Base-by-base conservation (phyloP, 139 green algal species). In the Asterochloris erici region DNA sequence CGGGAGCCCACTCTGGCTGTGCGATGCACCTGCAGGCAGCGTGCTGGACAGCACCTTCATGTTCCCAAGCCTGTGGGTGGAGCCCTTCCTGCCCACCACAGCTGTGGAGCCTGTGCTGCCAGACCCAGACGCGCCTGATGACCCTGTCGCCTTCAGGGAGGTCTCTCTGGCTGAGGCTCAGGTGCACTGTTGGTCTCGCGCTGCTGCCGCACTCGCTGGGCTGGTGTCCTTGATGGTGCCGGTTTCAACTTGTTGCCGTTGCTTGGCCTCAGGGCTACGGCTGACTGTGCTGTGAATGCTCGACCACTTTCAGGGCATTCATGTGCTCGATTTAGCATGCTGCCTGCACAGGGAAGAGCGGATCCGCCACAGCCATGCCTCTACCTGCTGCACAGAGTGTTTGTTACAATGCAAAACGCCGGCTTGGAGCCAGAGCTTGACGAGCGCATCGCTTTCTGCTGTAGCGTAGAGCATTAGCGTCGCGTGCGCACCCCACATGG, bases 81-180 rank as follows among this genome's bases (percentile, higher is more conserved):
- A 84, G 61, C 79, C 84, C 54, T 88, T 83, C 21, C 27, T 27
- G 2, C 82, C 88, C 0, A 27, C n/a, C 2, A 64, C 85, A 12
- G 83, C 77, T 0, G 64, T 91, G 47, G 84, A 92, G 73, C 83
- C 87, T 27, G 23, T 87, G 54, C 83, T 92, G 73, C 85, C 88
- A 1, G 77, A 78, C n/a, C 54, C 78, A 13, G 29, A 85, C 11
- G 47, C 61, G 10, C 60, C 81, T 24, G 62, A 17, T 24, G 62
- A 66, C 28, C 66, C 62, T 17, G 80, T 87, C 14, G 68, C 74
- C 0, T 86, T 87, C 27, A 28, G 84, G 63, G 84, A 90, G 27
- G 69, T 91, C n/a, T 64, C 75, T 38, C 47, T 87, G 21, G 71
- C 75, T 16, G 71, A 78, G 11, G 60, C 24, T 13, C 77, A 89